Evolutionary conservation across 805 yeast genomes (phyloP).

Genomic region (Scheffersomyces ergatensis): DNA sequence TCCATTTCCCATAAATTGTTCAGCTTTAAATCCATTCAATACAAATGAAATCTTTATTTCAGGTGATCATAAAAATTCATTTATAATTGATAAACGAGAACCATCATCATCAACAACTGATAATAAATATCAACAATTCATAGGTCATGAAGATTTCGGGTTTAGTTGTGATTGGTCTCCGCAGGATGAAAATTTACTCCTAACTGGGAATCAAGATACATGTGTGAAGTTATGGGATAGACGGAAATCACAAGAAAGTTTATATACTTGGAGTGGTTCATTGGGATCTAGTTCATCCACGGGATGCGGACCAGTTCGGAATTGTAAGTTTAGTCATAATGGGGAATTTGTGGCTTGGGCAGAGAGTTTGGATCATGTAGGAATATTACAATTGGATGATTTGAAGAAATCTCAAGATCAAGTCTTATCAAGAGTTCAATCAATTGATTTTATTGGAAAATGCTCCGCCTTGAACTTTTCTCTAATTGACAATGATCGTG

Average conservation of each 20-base stretch:
- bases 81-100: slow-evolving; percentile 46
- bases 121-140: slow-evolving; percentile 1
- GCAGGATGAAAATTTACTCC: slow-evolving; percentile 37
- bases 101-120: slow-evolving; percentile 6
- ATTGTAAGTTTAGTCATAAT: slow-evolving; percentile 46
- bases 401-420: slow-evolving; percentile 12
- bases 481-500: slow-evolving; percentile 39
- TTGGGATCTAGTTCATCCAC: slow-evolving; percentile 19
- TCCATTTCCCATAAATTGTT: slow-evolving; percentile 52
- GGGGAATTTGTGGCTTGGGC: slow-evolving; percentile 53
- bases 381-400: slow-evolving; percentile 41
- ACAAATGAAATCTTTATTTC: slow-evolving; percentile 42
- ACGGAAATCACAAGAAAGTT: slow-evolving; percentile 26
- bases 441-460: slow-evolving; percentile 56
- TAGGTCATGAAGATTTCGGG: slow-evolving; percentile 55
- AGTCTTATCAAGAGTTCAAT: slow-evolving; percentile 33
- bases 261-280: slow-evolving; percentile 35
- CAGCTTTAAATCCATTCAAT: slow-evolving; percentile 39
- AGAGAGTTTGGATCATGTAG: slow-evolving; percentile 58
- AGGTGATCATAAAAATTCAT: slow-evolving; percentile 47
- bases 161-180: slow-evolving; percentile 62
- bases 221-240: slow-evolving; percentile 54
- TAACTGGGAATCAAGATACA: slow-evolving; percentile 63
- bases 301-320: slow-evolving; percentile 50
- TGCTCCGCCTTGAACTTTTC: slow-evolving; percentile 54